Evolutionary conservation across 1,284 basidiomycete species (phyloP), one percentile per base, ranked within the genome.

Genomic region (Austropuccinia psidii): DNA sequence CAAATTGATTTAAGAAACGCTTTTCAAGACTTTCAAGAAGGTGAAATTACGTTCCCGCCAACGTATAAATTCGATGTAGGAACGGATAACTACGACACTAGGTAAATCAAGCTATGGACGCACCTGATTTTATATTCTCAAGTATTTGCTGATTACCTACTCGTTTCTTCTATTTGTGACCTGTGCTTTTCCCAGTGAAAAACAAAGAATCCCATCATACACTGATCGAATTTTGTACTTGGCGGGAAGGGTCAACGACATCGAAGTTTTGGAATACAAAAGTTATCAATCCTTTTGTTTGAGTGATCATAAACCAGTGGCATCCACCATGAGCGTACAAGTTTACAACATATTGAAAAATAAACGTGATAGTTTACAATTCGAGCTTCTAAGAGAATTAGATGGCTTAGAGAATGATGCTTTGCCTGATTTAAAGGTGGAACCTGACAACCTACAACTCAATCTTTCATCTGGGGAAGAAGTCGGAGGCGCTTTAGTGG

Each of bases 231-330:
- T 72, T 39, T 41, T 72, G 15, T 61, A 72, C 45, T 27, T 72
- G 19, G 45, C 57, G 24, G 68, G 57, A 45, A 47, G 68, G 24
- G 31, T 58, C 13, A 72, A 72, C 31, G 68, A 72, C 49, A 57
- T 72, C 29, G 29, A 72, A 60, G 55, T 72, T 17, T 31, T 72
- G 17, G 43, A 37, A 31, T 72, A 72, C 24, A 58, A 61, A 24
- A 61, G 43, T 52, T 55, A 72, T 50, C 43, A 39, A 17, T 37
- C 33, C 19, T 41, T 47, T 19, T 39, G n/a, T 29, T 58, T 61
- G 68, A 72, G 68, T 49, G 68, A 72, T 52, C 68, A 72, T 49
- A 72, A 72, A 49, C 68, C 68, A 52, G 68, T 72, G n/a, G 57
- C 39, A 15, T 45, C 45, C 2, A 72, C 41, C 9, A 13, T 61